Base-by-base conservation (phyloP, 257 asterid genomes). In the Linderniella brevidens region DNA sequence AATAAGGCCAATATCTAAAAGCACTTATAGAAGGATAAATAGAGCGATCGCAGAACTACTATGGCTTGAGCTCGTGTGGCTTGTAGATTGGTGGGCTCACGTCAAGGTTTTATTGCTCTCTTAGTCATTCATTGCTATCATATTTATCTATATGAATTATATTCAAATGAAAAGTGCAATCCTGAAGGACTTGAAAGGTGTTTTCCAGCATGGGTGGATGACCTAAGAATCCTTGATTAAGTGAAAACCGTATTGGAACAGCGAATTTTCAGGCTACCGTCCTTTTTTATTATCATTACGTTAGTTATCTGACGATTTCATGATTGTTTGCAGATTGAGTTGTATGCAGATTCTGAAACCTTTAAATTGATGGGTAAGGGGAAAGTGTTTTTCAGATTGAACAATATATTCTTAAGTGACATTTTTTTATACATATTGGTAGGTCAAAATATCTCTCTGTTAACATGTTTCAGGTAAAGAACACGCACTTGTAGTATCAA, bases 21-120 rank as follows among this genome's bases (percentile, higher is more conserved):
- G 60, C 69, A 67, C 61, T 39, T 84, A 80, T 59, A 61, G 95
- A 77, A 84, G 81, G 80, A 65, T 84, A 40, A 88, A 88, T 56
- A 58, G 86, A 55, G 72, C 61, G 69, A 64, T 84, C 40, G 86
- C 82, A 0, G 95, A 88, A 45, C 72, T 80, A 25, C 20, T 88
- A 58, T 88, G 98, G 98, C 80, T 88, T 56, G 95, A 88, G 82
- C 94, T 84, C 9, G 84, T 88, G 29, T 88, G 98, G 98, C 64
- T 88, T 35, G 64, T 84, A 40, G 94, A 88, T 66, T 84, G 98
- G 98, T 88, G 95, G 98, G 98, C 95, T 48, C 75, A 77, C 37
- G 82, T 88, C 42, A 78, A 88, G 98, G 98, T n/a, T n/a, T n/a
- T n/a, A n/a, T n/a, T n/a, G n/a, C n/a, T n/a, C n/a, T n/a, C n/a